phyloP scores from a whole-genome alignment of 495 filamentous ascomycete genomes.

The Letharia lupina region DNA sequence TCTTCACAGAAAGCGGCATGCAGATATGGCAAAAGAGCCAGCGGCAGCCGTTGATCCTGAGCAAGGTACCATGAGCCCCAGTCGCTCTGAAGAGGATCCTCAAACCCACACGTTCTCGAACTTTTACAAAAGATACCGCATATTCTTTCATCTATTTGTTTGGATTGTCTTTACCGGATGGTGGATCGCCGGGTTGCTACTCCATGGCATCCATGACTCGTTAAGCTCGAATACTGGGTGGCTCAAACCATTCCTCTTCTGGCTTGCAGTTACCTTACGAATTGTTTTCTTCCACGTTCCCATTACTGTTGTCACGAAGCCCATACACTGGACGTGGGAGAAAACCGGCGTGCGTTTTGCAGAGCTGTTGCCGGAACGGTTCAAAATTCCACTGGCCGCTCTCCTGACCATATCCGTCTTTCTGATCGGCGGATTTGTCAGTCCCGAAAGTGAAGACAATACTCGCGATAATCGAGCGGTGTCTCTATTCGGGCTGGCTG shows the following conservation, averaged over 20 bases:
- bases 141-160: slow-evolving; percentile 42
- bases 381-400: slow-evolving; percentile 52
- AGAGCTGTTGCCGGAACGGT: slow-evolving; percentile 50
- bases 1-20: slow-evolving; percentile 29
- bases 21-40: slow-evolving; percentile 23
- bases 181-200: slow-evolving; percentile 78
- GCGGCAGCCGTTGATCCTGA: slow-evolving; percentile 24
- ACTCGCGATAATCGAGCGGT: slow-evolving; percentile 42
- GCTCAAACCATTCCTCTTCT: slow-evolving; percentile 79
- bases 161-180: slow-evolving; percentile 60
- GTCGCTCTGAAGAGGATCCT: slow-evolving; percentile 27
- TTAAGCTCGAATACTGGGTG: slow-evolving; percentile 45
- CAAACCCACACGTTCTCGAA: slow-evolving; percentile 26
- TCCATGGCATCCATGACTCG: slow-evolving; percentile 56
- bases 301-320: slow-evolving; percentile 52
- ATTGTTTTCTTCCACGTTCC: slow-evolving; percentile 67
- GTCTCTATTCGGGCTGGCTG: slow-evolving; percentile 64
- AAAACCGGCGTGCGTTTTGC: slow-evolving; percentile 47
- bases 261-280: slow-evolving; percentile 63
- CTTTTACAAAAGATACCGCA: slow-evolving; percentile 34
- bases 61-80: slow-evolving; percentile 16
- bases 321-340: slow-evolving; percentile 58
- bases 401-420: slow-evolving; percentile 57
- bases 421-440: slow-evolving; percentile 64
- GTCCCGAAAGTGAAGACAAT: slow-evolving; percentile 62